Percentiles rank a stretch among this genome's conserved stretches.
These are phyloP conservation scores for Alternaria hordeiaustralica DNA, from an alignment of 2,329 filamentous ascomycete species.

Conservation along the genomic window DNA sequence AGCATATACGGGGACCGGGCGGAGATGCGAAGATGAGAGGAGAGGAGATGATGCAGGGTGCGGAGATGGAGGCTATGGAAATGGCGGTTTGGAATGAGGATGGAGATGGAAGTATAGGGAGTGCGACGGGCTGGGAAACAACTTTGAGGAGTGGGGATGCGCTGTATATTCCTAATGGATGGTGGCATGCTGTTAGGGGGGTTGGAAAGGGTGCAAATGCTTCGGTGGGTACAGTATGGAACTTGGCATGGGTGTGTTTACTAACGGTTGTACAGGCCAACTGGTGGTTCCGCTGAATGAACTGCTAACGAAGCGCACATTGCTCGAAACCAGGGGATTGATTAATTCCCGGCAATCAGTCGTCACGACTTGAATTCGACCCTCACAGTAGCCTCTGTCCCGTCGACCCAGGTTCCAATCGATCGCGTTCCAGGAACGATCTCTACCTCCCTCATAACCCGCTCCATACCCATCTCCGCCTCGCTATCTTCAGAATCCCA, in stretches of 20 bases:
- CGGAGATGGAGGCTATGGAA: constrained; percentile 71
- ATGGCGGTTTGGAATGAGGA: constrained; percentile 69
- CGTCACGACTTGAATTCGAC: constrained; percentile 61
- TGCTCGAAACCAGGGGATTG: too few species aligned
- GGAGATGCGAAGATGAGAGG: constrained; percentile 66
- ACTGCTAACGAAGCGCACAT: too few species aligned
- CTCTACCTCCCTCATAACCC: constrained; percentile 80
- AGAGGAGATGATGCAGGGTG: constrained; percentile 89
- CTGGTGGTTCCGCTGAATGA: constrained; percentile 76
- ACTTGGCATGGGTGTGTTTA: neutral
- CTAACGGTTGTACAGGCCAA: constrained; percentile 60
- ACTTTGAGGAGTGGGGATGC: constrained; percentile 70
- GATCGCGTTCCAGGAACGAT: constrained; percentile 79
- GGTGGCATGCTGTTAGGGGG: constrained; percentile 86
- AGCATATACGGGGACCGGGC: constrained; percentile 51
- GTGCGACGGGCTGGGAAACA: constrained; percentile 41
- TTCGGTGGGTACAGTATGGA: constrained; percentile 53
- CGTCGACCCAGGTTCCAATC: constrained; percentile 84
- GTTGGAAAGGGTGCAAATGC: constrained; percentile 63
- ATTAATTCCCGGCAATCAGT: neutral
- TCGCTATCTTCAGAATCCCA: constrained; percentile 53
- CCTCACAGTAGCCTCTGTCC: constrained; percentile 71
- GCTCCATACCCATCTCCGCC: constrained; percentile 68
- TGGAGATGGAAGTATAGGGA: constrained; percentile 1
- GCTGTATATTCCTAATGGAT: constrained; percentile 80